Evolutionary conservation across 306 rosid genomes (phyloP).

Genomic region (Neltuma alba): DNA sequence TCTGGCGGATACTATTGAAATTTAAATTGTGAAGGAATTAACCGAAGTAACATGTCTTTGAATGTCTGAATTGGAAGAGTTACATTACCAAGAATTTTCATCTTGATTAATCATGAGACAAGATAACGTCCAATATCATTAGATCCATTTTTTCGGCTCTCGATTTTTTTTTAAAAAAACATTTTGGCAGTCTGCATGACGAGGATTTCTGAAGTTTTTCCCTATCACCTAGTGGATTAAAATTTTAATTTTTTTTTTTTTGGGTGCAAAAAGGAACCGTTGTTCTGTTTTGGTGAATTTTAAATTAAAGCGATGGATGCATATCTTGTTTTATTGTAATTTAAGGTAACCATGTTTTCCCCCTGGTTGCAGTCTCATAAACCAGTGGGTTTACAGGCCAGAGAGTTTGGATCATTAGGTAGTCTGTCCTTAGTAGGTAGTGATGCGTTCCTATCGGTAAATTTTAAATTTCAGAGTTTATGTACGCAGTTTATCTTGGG

Average conservation of each 20-base stretch:
- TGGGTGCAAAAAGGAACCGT: no score
- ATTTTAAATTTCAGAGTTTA: constrained; percentile 6
- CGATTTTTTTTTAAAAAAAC: not conserved
- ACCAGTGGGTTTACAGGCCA: not conserved
- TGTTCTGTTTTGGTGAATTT: not conserved
- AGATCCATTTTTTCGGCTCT: constrained; percentile 8
- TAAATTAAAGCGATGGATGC: not conserved
- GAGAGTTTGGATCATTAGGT: not conserved
- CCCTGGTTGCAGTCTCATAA: not conserved
- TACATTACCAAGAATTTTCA: not conserved
- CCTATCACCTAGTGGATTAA: no score
- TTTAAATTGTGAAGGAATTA: not conserved
- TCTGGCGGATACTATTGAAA: constrained; percentile 4
- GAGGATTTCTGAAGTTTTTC: not conserved
- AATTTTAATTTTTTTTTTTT: no score
- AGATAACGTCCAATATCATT: not conserved
- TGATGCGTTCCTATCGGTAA: not conserved
- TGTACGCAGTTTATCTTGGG: not conserved
- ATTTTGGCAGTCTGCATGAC: no score
- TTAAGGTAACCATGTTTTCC: constrained; percentile 11
- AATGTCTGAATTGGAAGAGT: constrained; percentile 15
- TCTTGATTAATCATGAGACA: not conserved
- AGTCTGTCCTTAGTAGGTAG: not conserved
- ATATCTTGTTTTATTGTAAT: constrained; percentile 3
- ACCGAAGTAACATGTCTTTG: constrained; percentile 12